A percentile compares a stretch with the other conserved stretches of the same genome.
Conservation (phyloP, 75 land plant species). For the Cunninghamia lanceolata region DNA sequence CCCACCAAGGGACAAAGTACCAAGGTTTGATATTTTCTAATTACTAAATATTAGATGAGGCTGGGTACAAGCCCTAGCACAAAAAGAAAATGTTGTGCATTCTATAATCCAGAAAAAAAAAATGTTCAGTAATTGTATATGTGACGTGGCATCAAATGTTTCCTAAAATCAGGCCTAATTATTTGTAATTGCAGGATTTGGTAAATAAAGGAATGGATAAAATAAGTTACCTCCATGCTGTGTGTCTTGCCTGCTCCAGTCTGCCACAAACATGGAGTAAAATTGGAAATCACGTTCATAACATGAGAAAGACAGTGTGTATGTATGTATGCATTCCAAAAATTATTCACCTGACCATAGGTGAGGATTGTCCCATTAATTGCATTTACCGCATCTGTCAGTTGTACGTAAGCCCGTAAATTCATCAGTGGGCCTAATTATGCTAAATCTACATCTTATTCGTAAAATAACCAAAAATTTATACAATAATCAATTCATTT, state of each 20-base stretch:
- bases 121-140: background rate
- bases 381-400: constrained; percentile 43
- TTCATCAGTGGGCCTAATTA: background rate
- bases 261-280: constrained; percentile 25
- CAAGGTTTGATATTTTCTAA: too few species aligned
- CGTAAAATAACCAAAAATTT: background rate
- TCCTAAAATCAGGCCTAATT: background rate
- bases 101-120: background rate
- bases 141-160: background rate
- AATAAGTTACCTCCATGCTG: constrained; percentile 69
- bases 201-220: background rate
- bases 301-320: background rate
- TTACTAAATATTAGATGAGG: background rate
- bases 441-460: background rate
- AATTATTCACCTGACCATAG: constrained; percentile 69
- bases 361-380: constrained; percentile 77
- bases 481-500: background rate
- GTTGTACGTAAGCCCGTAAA: background rate
- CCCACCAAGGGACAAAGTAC: too few species aligned
- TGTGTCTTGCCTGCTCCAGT: constrained; percentile 92
- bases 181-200: background rate
- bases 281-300: background rate
- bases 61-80: background rate
- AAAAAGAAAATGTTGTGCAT: background rate
- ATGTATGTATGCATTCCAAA: background rate